Percentiles rank a stretch among this genome's conserved stretches.
Evolutionary conservation across 495 filamentous ascomycete genomes (phyloP).

Genomic region (Aspergillus kassunensis): DNA sequence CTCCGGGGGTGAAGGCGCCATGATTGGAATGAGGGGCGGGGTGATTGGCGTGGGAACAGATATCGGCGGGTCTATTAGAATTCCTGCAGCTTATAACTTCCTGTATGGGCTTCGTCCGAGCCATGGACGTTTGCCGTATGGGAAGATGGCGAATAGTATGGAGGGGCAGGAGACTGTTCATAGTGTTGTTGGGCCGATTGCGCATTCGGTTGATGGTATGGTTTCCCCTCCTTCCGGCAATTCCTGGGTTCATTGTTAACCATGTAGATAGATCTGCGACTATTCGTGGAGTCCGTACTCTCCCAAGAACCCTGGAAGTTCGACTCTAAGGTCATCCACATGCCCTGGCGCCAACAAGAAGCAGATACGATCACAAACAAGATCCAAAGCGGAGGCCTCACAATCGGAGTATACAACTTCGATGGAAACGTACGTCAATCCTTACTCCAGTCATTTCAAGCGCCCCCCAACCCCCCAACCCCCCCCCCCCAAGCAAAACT

Average conservation of each 20-base stretch:
- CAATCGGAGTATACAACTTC: slow-evolving; percentile 21
- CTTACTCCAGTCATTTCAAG: slow-evolving; percentile 1
- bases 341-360: neutral
- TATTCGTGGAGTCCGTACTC: slow-evolving; percentile 33
- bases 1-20: slow-evolving; percentile 2
- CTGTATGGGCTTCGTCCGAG: neutral
- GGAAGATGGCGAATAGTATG: slow-evolving; percentile 23
- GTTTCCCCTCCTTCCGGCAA: too few relatives aligned
- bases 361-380: slow-evolving; percentile 25
- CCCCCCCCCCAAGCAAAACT: too few relatives aligned
- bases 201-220: slow-evolving; percentile 9
- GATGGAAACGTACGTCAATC: slow-evolving; percentile 16
- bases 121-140: neutral
- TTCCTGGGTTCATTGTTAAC: neutral
- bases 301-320: neutral
- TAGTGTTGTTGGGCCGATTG: slow-evolving; percentile 35
- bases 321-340: neutral
- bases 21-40: neutral
- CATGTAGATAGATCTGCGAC: slow-evolving; percentile 29
- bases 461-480: too few relatives aligned
- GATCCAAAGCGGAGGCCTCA: slow-evolving; percentile 22
- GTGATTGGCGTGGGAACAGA: neutral
- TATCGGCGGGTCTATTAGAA: slow-evolving; percentile 1
- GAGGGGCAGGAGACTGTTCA: slow-evolving; percentile 34
- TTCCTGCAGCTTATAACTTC: neutral